Conservation (phyloP, 163 green algal species). For the Chloromonas sp. region DNA sequence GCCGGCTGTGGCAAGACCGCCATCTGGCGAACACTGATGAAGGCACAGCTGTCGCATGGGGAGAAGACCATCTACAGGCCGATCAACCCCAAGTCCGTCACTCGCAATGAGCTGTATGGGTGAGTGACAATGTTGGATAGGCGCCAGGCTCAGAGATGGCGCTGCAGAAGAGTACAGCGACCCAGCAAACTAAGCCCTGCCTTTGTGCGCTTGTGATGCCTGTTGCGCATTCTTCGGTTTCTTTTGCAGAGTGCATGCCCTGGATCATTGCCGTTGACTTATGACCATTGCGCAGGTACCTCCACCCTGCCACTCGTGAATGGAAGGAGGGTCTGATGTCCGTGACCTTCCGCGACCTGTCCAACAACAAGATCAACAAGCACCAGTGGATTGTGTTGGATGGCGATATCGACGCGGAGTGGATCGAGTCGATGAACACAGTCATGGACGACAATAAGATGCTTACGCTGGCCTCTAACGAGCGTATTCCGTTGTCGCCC, state of each 20-base stretch:
- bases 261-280: neutral
- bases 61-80: conserved; percentile 45
- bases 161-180: neutral
- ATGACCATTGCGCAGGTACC: conserved; percentile 28
- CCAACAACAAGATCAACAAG: conserved; percentile 70
- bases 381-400: conserved; percentile 93
- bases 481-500: conserved; percentile 85
- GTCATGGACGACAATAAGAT: conserved; percentile 72
- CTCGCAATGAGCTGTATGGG: conserved; percentile 91
- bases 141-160: too few relatives aligned
- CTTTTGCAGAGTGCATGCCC: neutral
- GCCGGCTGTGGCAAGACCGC: conserved; percentile 85
- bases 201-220: too few relatives aligned
- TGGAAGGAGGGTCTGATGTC: conserved; percentile 92
- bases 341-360: conserved; percentile 87
- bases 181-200: too few relatives aligned
- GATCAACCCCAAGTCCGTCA: conserved; percentile 93
- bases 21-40: conserved; percentile 85
- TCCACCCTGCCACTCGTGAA: conserved; percentile 86
- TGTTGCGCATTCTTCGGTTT: too few relatives aligned
- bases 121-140: neutral
- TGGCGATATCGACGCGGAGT: conserved; percentile 94
- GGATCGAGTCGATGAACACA: conserved; percentile 93
- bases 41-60: conserved; percentile 60
- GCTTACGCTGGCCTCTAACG: conserved; percentile 89